Conservation (phyloP, 2,329 filamentous ascomycete species). For the Exophiala sp. region DNA sequence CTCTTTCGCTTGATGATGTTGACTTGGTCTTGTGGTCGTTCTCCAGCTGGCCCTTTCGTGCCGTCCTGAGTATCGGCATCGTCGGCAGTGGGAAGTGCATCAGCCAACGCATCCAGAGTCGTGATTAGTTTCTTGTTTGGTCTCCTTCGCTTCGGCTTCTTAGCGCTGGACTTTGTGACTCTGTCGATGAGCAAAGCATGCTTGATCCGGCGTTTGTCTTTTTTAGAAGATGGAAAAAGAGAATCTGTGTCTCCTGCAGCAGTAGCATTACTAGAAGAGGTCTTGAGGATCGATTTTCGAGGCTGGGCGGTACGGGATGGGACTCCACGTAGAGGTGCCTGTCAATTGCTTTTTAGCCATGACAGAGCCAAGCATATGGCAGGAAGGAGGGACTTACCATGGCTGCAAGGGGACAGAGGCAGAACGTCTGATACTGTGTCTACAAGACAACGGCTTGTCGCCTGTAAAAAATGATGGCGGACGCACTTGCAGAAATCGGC, state of each 20-base stretch:
- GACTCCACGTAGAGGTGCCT: slow-evolving; percentile 11
- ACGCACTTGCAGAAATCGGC: too few species aligned
- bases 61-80: slow-evolving; percentile 41
- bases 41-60: slow-evolving; percentile 34
- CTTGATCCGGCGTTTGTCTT: slow-evolving; percentile 75
- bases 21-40: slow-evolving; percentile 39
- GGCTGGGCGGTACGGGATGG: slow-evolving; percentile 5
- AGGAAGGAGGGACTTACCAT: too few species aligned
- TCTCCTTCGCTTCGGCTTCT: slow-evolving; percentile 54
- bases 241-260: neutral
- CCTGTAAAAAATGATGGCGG: too few species aligned
- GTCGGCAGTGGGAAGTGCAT: slow-evolving; percentile 66
- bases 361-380: too few species aligned
- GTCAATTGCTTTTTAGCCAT: neutral
- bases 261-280: neutral
- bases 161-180: slow-evolving; percentile 55
- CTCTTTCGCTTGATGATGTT: slow-evolving; percentile 71
- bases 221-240: slow-evolving; percentile 65
- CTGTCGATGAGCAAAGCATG: slow-evolving; percentile 72
- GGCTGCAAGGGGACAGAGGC: too few species aligned
- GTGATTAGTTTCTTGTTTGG: slow-evolving; percentile 72
- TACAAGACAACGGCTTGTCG: too few species aligned
- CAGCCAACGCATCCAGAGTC: slow-evolving; percentile 67
- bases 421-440: too few species aligned
- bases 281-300: slow-evolving; percentile 22